A percentile compares a stretch with the other conserved stretches of the same genome.
Conservation (phyloP, 1,139 yeast species). For the Blastobotrys apis region DNA sequence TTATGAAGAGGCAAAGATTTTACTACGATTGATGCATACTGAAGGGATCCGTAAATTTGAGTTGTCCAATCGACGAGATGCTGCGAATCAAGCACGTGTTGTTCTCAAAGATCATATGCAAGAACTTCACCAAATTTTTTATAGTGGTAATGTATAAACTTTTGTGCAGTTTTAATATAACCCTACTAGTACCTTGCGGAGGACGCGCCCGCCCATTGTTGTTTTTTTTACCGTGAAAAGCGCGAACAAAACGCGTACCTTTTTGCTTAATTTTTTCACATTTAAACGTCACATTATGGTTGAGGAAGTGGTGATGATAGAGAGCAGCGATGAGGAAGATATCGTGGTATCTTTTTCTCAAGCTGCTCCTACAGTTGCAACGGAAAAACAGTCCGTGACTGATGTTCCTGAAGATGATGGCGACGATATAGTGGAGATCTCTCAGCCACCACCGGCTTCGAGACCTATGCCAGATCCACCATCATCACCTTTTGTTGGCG, state of each 20-base stretch:
- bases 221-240: too few species aligned
- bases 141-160: background rate
- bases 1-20: slow-evolving; percentile 29
- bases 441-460: background rate
- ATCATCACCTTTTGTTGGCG: slow-evolving; percentile 1
- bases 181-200: too few species aligned
- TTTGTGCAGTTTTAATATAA: too few species aligned
- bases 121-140: slow-evolving; percentile 23
- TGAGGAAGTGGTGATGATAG: too few species aligned
- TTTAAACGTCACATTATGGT: too few species aligned
- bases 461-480: background rate
- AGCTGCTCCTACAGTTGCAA: background rate
- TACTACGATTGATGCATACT: slow-evolving; percentile 27
- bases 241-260: too few species aligned
- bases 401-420: background rate
- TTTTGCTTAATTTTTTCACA: too few species aligned
- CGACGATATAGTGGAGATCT: background rate
- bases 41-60: slow-evolving; percentile 28
- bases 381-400: background rate
- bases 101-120: slow-evolving; percentile 20
- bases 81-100: slow-evolving; percentile 25
- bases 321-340: background rate
- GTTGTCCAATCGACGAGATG: slow-evolving; percentile 27
- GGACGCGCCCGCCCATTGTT: too few species aligned
- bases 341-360: slow-evolving; percentile 3